Evolutionary conservation across 2,329 filamentous ascomycete species (phyloP).

Genomic region (Cryphonectria naterciae): DNA sequence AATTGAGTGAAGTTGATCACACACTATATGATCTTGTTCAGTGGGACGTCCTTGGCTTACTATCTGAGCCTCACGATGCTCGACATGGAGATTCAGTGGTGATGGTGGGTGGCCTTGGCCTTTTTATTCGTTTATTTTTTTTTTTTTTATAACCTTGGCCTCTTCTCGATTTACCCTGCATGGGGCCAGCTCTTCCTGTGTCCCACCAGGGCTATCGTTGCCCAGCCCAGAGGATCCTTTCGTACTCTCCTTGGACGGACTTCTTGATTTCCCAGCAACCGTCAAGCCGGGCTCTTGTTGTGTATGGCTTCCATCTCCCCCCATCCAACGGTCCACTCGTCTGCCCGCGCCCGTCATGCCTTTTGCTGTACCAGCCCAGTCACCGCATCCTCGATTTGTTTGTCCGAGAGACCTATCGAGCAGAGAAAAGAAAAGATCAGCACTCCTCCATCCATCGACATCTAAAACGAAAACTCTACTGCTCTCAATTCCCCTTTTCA

Average conservation of each 20-base stretch:
- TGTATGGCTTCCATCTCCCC: conserved; percentile 25
- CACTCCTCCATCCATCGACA: background rate
- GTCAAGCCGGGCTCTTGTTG: conserved; percentile 21
- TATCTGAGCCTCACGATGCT: background rate
- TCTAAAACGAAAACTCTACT: too few relatives aligned
- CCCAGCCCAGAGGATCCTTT: too few relatives aligned
- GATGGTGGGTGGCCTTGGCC: background rate
- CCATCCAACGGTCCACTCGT: background rate
- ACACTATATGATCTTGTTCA: background rate
- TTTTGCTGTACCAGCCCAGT: conserved; percentile 56
- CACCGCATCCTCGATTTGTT: conserved; percentile 65
- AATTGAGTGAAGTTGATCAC: conserved; percentile 4
- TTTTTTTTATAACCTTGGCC: background rate
- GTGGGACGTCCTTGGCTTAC: background rate
- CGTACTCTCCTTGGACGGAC: too few relatives aligned
- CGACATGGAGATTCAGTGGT: background rate
- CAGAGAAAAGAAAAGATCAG: background rate
- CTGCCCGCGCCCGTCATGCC: conserved; percentile 24
- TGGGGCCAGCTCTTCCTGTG: background rate
- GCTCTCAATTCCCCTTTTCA: background rate
- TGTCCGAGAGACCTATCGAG: conserved; percentile 55
- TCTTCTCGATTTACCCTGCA: background rate
- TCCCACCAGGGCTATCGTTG: background rate
- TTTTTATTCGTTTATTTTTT: background rate
- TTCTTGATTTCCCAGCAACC: too few relatives aligned